Evolutionary conservation across 352 stramenopile genomes (phyloP), one percentile per base, ranked within the genome.

Genomic region (Phytophthora syringae): DNA sequence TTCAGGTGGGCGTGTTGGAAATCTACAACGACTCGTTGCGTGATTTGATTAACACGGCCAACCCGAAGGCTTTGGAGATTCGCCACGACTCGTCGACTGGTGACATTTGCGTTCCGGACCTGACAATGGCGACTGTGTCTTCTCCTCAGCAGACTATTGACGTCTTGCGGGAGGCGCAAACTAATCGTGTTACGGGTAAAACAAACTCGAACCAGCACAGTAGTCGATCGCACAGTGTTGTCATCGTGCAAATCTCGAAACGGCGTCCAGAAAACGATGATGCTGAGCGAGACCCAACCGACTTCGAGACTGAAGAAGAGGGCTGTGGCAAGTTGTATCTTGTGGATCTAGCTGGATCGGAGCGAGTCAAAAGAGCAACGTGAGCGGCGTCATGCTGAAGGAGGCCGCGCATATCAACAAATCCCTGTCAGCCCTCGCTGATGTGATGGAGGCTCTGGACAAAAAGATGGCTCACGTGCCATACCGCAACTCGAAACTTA

Each of bases 401-500:
- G 88, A 96, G 70, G 88, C 88, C 0, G 78, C 83, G 25, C 82
- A 93, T 50, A 96, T 96, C 50, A 96, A 96, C 71, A 94, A 93
- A 49, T 95, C 88, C 43, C 79, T 99, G 0, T 95, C 84, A 28
- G 93, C 90, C 7, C 83, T 99, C 0, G 94, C 89, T 6, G 95
- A 99, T 76, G 89, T 97, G 16, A 97, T 98, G 84, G 87, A 96
- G 49, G 92, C 92, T 1, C 69, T 98, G 25, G 90, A 96, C 64
- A 92, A 92, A 60, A 98, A 98, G 75, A 76, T 89, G 39, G 64
- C 76, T 24, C 95, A 99, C 70, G 89, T 99, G 30, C 97, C 97
- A 37, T 99, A 98, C 64, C 84, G 97, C 70, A 98, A 99, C 75
- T 98, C 91, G 5, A 99, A 99, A 80, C 86, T 99, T 7, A 99